Percentiles rank a stretch among this genome's conserved stretches.
Conservation (phyloP, 306 rosid species). For the Vigna angularis region DNA sequence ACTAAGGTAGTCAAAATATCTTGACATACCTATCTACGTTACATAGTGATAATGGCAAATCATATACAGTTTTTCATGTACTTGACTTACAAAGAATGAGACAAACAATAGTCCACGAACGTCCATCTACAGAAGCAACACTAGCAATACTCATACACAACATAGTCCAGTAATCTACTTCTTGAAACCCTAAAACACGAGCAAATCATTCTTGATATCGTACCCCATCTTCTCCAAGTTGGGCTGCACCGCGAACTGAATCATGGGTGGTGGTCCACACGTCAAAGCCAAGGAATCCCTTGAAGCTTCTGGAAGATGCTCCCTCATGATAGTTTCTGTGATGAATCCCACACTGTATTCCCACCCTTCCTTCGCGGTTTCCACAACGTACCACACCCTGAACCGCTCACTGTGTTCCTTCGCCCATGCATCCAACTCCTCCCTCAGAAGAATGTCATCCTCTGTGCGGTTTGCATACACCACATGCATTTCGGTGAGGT, state of each 20-base stretch:
- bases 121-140: neutral
- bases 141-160: neutral
- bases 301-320: slow-evolving; percentile 64
- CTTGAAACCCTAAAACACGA: slow-evolving; percentile 53
- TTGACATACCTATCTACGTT: slow-evolving; percentile 13
- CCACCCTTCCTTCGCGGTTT: slow-evolving; percentile 68
- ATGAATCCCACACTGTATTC: slow-evolving; percentile 70
- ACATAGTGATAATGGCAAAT: neutral
- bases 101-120: neutral
- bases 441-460: slow-evolving; percentile 75
- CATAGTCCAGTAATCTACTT: neutral
- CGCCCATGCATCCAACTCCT: slow-evolving; percentile 78
- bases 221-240: slow-evolving; percentile 84
- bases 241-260: slow-evolving; percentile 79
- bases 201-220: slow-evolving; percentile 63
- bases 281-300: slow-evolving; percentile 66
- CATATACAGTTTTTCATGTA: neutral
- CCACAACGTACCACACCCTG: slow-evolving; percentile 87
- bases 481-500: slow-evolving; percentile 73
- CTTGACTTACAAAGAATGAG: slow-evolving; percentile 2
- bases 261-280: slow-evolving; percentile 92
- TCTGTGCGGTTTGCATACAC: slow-evolving; percentile 85
- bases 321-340: slow-evolving; percentile 68
- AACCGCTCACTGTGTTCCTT: slow-evolving; percentile 50
- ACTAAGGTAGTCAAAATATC: slow-evolving; percentile 29